Evolutionary conservation across 129 eudicot genomes (phyloP), one percentile per base, ranked within the genome.

Genomic region (Lonicera japonica): DNA sequence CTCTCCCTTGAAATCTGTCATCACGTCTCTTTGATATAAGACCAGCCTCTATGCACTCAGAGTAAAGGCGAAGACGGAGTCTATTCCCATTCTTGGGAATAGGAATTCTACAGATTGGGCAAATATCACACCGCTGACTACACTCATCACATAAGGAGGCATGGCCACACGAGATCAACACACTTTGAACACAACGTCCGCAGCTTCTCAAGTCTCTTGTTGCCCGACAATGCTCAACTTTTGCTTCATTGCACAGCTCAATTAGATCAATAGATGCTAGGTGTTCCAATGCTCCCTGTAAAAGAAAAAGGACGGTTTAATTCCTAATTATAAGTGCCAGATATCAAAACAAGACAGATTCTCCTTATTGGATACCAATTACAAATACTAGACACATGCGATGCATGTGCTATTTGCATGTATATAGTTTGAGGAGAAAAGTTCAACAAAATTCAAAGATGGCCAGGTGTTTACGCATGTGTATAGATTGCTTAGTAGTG

Each of bases 131-230:
- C 17, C 99, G 80, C 69, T 86, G 99, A 73, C 95, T 76, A 56
- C 99, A 94, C 70, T 88, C 99, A 54, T 85, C 89, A 63, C 99
- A 94, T 69, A 94, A 75, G 50, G 99, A 86, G 21, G 99, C 96
- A 66, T 94, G 99, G 5, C 96, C 94, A 60, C 99, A 94, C 5
- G 95, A 78, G 38, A 9, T 77, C 75, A 94, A 72, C 52, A 94
- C 92, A 41, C 85, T 81, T 54, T 85, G 83, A 53, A 94, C 99
- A 43, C 58, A 70, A 19, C 96, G 89, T 18, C 99, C 95, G 63
- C 99, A 94, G 70, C 92, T 86, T 72, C 99, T 80, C 70, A 94
- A 78, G 75, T 94, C 99, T 77, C 99, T 75, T 54, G 95, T 86
- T 17, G 99, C 99, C 69, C 99, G 77, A 73, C 99, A 94, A 70